Evolutionary conservation across 257 asterid genomes (phyloP), one percentile per base, ranked within the genome.

Genomic region (Penstemon newberryi): DNA sequence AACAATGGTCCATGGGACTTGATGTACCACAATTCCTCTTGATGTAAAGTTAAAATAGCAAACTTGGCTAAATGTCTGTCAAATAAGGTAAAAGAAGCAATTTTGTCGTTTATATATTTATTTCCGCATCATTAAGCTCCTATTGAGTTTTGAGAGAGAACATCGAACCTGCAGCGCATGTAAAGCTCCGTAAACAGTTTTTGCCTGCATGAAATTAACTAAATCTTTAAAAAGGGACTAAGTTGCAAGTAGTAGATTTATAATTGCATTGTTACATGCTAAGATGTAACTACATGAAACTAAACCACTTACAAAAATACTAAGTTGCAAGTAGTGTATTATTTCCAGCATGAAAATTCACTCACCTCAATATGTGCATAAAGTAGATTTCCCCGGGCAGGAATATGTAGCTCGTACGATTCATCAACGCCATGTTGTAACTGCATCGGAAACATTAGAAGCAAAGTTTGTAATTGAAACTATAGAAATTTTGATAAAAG

Each of bases 61-160:
- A n/a, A 86, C 60, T 82, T 93, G 99, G 82, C 99, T 93, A 74
- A 93, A 90, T 63, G 99, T 93, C 99, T 93, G 95, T 66, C 63
- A 60, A 2, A 81, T 7, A 70, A 36, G 8, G 77, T 70, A 67
- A 70, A 18, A 50, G 65, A 58, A 53, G 40, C 33, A 73, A 19
- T 36, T 55, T 60, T 19, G n/a, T 44, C 65, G 58, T 51, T 39
- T 55, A 15, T 15, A 15, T 15, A 15, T 45, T 10, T 50, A 53
- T 67, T 73, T 58, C 12, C 18, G 18, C 18, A 15, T 15, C 18
- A 15, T 15, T 15, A 15, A 15, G 18, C 18, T 15, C 0, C 18
- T 15, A 15, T 15, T 9, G 50, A 65, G 66, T 39, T 42, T 71
- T 51, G 50, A 44, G 41, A 56, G 55, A 51, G 63, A 77, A 62